Percentiles rank a stretch among this genome's conserved stretches.
phyloP scores from a whole-genome alignment of 2,329 filamentous ascomycete species.

The Phaeosphaeriaceae sp. region DNA sequence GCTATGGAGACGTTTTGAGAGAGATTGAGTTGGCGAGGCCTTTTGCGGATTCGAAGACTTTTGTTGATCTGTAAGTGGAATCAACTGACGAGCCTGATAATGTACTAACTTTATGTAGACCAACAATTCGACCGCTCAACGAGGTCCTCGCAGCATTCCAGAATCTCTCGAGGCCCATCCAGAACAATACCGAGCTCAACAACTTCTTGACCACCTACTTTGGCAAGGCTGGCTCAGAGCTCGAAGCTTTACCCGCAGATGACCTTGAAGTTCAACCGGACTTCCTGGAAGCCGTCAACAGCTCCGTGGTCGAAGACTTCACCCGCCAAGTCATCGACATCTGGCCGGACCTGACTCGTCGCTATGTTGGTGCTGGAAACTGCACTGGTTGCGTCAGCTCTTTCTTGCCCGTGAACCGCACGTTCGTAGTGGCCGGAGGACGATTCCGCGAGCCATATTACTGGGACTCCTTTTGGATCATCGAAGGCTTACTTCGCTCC shows the following conservation, averaged over 20 bases:
- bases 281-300: conserved; percentile 64
- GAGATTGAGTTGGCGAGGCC: conserved; percentile 69
- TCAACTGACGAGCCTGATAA: not conserved
- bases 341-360: conserved; percentile 71
- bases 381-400: conserved; percentile 69
- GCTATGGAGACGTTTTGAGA: conserved; percentile 68
- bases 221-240: conserved; percentile 68
- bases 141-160: conserved; percentile 69
- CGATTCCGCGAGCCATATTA: conserved; percentile 75
- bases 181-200: conserved; percentile 68
- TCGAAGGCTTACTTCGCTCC: conserved; percentile 70
- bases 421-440: conserved; percentile 75
- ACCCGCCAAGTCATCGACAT: conserved; percentile 70
- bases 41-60: conserved; percentile 73
- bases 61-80: conserved; percentile 61
- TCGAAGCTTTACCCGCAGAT: conserved; percentile 60
- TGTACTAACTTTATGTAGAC: conserved; percentile 52
- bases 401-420: conserved; percentile 71
- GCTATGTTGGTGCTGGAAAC: conserved; percentile 57
- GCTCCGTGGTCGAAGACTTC: conserved; percentile 67
- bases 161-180: conserved; percentile 65
- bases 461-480: conserved; percentile 74
- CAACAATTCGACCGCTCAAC: conserved; percentile 64
- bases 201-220: conserved; percentile 70
- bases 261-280: conserved; percentile 63